Conservation (phyloP, 2,329 filamentous ascomycete species). For the Dendrostoma leiphaemia region DNA sequence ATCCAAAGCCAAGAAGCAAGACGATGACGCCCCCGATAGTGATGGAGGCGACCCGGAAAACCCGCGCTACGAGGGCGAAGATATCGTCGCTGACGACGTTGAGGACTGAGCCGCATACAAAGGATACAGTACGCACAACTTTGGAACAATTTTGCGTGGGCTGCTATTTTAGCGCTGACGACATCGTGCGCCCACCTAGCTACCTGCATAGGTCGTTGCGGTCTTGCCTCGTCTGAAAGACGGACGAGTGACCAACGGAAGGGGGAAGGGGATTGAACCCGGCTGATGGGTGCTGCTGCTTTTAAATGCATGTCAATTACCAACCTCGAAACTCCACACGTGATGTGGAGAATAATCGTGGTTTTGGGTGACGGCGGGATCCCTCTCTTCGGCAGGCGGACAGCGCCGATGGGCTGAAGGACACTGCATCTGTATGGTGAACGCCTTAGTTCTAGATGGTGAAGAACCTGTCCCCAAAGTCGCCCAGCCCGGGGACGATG, state of each 20-base stretch:
- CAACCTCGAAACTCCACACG: neutral
- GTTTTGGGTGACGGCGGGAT: neutral
- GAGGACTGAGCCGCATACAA: constrained; percentile 52
- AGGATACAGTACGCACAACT: no score
- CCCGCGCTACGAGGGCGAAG: constrained; percentile 53
- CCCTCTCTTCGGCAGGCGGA: neutral
- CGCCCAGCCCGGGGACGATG: constrained; percentile 88
- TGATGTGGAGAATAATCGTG: neutral
- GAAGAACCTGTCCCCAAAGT: constrained; percentile 96
- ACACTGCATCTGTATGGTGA: neutral
- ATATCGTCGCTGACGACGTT: constrained; percentile 53
- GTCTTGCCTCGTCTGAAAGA: neutral
- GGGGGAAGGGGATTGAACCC: no score
- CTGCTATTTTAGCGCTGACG: constrained; percentile 6
- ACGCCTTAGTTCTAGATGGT: constrained; percentile 61
- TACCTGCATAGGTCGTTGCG: neutral
- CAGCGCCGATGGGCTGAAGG: neutral
- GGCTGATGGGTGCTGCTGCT: neutral
- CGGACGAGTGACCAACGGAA: neutral
- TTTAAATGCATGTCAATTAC: neutral
- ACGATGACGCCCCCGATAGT: constrained; percentile 34
- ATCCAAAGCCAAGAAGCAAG: constrained; percentile 13
- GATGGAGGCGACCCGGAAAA: constrained; percentile 53
- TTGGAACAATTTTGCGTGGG: no score
- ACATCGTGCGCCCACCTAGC: neutral